phyloP scores from a whole-genome alignment of 2,329 filamentous ascomycete species.

The Alternaria triticina region DNA sequence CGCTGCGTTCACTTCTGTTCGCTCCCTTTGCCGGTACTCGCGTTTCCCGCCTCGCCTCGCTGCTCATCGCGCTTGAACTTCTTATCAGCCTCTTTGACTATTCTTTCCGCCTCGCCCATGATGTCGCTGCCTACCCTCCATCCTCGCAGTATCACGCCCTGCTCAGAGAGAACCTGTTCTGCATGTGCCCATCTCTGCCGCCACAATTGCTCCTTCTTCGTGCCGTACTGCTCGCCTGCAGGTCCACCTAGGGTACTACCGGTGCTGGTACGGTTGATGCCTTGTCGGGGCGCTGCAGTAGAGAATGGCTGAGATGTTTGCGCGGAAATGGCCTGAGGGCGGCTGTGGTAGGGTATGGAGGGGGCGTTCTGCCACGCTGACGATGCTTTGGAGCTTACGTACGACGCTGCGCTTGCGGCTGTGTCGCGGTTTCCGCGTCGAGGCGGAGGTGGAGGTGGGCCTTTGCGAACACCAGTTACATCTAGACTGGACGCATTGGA shows the following conservation, averaged over 20 bases:
- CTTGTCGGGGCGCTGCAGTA: constrained; percentile 27
- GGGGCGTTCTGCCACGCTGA: constrained; percentile 45
- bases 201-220: constrained; percentile 78
- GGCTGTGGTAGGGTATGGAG: constrained; percentile 35
- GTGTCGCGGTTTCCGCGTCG: constrained; percentile 46
- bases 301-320: constrained; percentile 36
- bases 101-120: constrained; percentile 66
- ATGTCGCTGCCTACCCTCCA: constrained; percentile 79
- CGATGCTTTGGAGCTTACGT: constrained; percentile 47
- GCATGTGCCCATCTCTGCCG: constrained; percentile 70
- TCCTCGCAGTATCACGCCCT: constrained; percentile 72
- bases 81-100: constrained; percentile 64
- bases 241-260: constrained; percentile 31
- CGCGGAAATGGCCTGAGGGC: constrained; percentile 21
- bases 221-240: constrained; percentile 48
- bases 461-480: constrained; percentile 12
- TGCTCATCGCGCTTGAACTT: constrained; percentile 33
- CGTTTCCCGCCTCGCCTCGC: neutral
- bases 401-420: constrained; percentile 46
- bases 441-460: constrained; percentile 47
- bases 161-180: constrained; percentile 65
- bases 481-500: constrained; percentile 17
- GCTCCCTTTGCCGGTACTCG: neutral
- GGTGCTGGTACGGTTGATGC: constrained; percentile 33
- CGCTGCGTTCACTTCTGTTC: neutral